Evolutionary conservation across 495 filamentous ascomycete genomes (phyloP), one percentile per base, ranked within the genome.

Genomic region (Hypoxylon lienhwacheense): DNA sequence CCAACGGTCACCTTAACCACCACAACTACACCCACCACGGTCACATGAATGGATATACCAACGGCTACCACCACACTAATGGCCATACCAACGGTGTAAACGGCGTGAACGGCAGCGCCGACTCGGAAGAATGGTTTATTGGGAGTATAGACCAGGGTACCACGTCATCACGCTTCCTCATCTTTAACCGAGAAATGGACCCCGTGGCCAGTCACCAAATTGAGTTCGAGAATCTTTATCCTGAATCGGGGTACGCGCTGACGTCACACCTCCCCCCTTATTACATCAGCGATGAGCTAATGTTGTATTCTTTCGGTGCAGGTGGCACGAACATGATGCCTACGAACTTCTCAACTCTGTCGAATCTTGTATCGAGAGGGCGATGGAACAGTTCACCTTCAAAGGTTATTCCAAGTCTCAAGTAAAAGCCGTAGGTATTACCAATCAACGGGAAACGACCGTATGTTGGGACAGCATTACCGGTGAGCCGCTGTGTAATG

Each of bases 291-390:
- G 51, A 60, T 52, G 22, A 42, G 56, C 51, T 61, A 49, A 52
- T 41, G 34, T 17, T 11, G 7, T 34, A 14, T 47, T 46, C 25
- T 26, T 26, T 10, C 31, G 19, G 16, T 15, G 15, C 69, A 95
- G 91, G 66, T 96, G 91, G 91, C 88, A 96, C 67, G 92, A 97
- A 68, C 92, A 97, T 65, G 88, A 96, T 61, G 89, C 92, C 5
- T 70, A 81, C 33, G 90, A 92, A 64, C 74, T 97, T 39, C 74
- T 95, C 15, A 72, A 74, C 40, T 90, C 90, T 3, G 91, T 95
- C 11, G 82, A 88, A 61, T 78, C 79, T 37, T 97, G 92, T 74
- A 91, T 96, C 47, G 88, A 93, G 52, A 80, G 82, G 59, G 90
- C 90, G 1, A 85, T 87, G 63, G 80, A 82, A 60, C 70, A 82